phyloP scores from a whole-genome alignment of 1,284 basidiomycete genomes.

The Porphyrellus sp. region DNA sequence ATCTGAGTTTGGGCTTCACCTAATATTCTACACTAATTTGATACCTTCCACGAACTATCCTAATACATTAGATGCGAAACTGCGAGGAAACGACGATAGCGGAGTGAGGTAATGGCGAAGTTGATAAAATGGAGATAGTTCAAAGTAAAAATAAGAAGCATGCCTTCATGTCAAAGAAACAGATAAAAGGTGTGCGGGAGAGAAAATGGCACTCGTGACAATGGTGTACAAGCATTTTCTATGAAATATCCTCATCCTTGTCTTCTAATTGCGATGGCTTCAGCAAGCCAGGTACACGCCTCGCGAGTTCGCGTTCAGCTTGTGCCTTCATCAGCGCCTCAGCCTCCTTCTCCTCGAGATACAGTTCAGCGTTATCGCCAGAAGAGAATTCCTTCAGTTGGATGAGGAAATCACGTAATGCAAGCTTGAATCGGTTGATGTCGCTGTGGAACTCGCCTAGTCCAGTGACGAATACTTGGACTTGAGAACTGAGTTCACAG shows the following conservation, averaged over 20 bases:
- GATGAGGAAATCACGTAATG: constrained; percentile 89
- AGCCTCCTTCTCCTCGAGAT: constrained; percentile 92
- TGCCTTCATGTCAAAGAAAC: constrained; percentile 20
- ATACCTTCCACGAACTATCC: constrained; percentile 34
- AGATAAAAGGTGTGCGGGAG: constrained; percentile 14
- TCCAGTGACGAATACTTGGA: constrained; percentile 76
- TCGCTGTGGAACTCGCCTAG: constrained; percentile 88
- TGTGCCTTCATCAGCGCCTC: constrained; percentile 67
- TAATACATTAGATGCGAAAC: constrained; percentile 39
- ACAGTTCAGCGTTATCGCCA: constrained; percentile 80
- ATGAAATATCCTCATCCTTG: constrained; percentile 81
- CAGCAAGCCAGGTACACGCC: constrained; percentile 97
- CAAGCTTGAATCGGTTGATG: constrained; percentile 90
- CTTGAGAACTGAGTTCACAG: constrained; percentile 52
- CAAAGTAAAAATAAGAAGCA: constrained; percentile 25
- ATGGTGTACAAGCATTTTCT: constrained; percentile 16
- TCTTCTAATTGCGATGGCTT: constrained; percentile 94
- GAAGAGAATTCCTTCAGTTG: constrained; percentile 89
- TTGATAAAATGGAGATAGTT: constrained; percentile 32
- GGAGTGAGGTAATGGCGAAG: constrained; percentile 22
- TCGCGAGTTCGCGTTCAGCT: constrained; percentile 84
- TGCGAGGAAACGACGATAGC: constrained; percentile 33
- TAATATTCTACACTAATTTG: constrained; percentile 31
- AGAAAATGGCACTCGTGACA: neutral
- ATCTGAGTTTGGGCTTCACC: constrained; percentile 16